phyloP scores from a whole-genome alignment of 805 yeast genomes.

The Saturnispora dispora region DNA sequence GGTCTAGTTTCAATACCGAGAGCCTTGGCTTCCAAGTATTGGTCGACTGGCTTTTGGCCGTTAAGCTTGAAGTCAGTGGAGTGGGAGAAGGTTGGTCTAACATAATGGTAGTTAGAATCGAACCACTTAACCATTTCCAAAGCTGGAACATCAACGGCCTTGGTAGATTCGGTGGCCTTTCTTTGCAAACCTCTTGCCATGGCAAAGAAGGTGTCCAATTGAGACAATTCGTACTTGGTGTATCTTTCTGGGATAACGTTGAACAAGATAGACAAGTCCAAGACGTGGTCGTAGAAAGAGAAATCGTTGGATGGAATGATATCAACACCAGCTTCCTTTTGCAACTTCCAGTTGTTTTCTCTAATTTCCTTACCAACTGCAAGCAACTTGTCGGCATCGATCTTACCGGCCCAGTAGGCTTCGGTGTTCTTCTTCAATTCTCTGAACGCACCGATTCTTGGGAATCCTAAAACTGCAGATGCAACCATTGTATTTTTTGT shows the following conservation, averaged over 20 bases:
- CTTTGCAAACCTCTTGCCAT: constrained; percentile 99
- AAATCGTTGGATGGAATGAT: constrained; percentile 96
- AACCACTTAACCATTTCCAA: constrained; percentile 99
- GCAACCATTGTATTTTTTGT: constrained; percentile 60
- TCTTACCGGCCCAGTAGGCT: constrained; percentile 97
- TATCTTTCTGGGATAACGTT: constrained; percentile 96
- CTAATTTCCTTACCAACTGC: constrained; percentile 93
- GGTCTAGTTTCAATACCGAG: constrained; percentile 97
- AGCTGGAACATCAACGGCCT: constrained; percentile 97
- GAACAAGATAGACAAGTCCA: constrained; percentile 86
- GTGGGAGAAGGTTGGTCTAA: constrained; percentile 97
- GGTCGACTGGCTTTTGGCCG: constrained; percentile 94
- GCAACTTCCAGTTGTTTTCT: constrained; percentile 95
- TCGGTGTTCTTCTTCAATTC: constrained; percentile 98
- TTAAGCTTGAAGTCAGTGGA: constrained; percentile 92
- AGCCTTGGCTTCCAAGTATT: constrained; percentile 95
- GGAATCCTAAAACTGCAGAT: constrained; percentile 98
- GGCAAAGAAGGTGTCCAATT: constrained; percentile 90
- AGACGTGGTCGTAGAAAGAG: constrained; percentile 95
- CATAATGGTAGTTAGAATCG: constrained; percentile 99
- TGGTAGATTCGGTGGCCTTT: constrained; percentile 76
- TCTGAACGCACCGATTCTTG: constrained; percentile 99
- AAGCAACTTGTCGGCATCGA: constrained; percentile 74
- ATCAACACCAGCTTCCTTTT: constrained; percentile 95
- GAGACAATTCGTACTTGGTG: constrained; percentile 80